Base-by-base conservation (phyloP, 257 asterid species). In the Lithospermum erythrorhizon region DNA sequence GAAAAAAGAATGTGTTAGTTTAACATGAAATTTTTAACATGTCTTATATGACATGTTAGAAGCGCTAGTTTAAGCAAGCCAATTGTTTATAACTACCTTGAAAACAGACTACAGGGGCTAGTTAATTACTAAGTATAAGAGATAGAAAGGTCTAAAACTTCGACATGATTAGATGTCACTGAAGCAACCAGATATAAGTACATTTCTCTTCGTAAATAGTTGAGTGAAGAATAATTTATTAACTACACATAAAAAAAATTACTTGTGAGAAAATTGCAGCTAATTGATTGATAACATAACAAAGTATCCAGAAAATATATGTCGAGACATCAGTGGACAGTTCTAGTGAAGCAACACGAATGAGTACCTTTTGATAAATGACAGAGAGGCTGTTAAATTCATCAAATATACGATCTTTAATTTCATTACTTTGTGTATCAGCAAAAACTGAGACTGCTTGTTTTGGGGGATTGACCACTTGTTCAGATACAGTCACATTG, bases 381-480 rank as follows among this genome's bases (percentile, higher is more conserved):
- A 93, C 96, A 66, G 99, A 89, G 61, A 93, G 96, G 68, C 95
- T 93, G 83, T 93, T 93, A 73, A 89, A 93, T 75, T 93, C 99
- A 27, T 93, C 99, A 66, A 93, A 93, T 65, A 93, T 87, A 57
- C 99, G 99, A 76, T 93, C 99, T 78, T 93, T 93, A 71, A 87
- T 82, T 74, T 93, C 99, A 77, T 80, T 93, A 72, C 89, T 93
- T 66, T 89, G 94, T 25, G 91, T 84, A 73, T 93, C 99, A 10
- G 97, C 99, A 78, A 93, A 93, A 68, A 89, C 99, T 21, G 99
- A 93, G 65, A 93, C 99, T 51, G 99, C 97, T 84, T 93, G 99
- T 77, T 93, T 93, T 57, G 97, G 97, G 73, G 99, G 99, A 78
- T 93, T 77, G 68, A 93, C 96, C 61, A 93, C 95, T 27, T 82